These are phyloP conservation scores for Pythium brassicae DNA, from an alignment of 352 stramenopile genomes.

Conservation along the genomic window DNA sequence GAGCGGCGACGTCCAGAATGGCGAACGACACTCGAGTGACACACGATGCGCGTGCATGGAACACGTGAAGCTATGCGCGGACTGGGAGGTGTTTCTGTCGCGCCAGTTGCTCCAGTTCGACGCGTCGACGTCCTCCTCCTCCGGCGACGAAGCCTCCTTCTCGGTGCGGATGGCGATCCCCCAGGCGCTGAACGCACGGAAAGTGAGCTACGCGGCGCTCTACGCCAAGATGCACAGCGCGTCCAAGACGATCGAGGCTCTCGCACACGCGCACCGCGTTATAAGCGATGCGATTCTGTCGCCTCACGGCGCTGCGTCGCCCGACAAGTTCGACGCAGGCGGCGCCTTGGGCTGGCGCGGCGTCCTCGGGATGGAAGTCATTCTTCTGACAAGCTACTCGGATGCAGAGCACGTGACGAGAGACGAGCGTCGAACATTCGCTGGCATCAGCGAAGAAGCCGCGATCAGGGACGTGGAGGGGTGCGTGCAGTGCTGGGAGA, in stretches of 20 bases:
- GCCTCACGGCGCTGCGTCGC: conserved; percentile 4
- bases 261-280: conserved; percentile 21
- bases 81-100: conserved; percentile 21
- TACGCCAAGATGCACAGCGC: conserved; percentile 23
- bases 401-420: conserved; percentile 1
- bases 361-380: conserved; percentile 52
- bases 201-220: conserved; percentile 27
- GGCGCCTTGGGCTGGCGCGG: conserved; percentile 58
- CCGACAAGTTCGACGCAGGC: conserved; percentile 29
- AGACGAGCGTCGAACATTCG: not conserved
- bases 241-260: conserved; percentile 11
- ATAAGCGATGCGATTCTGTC: conserved; percentile 19
- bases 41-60: not conserved
- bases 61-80: conserved; percentile 6
- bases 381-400: conserved; percentile 32
- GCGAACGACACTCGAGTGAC: too few relatives aligned
- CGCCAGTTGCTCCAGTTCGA: conserved; percentile 18
- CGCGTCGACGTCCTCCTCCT: not conserved
- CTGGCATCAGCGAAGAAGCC: conserved; percentile 23
- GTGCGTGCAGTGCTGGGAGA: conserved; percentile 33
- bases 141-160: not conserved
- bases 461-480: conserved; percentile 43
- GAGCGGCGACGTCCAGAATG: too few relatives aligned
- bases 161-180: conserved; percentile 20
- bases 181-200: conserved; percentile 25